phyloP scores from a whole-genome alignment of 2,329 filamentous ascomycete genomes.

The Magnaporthiopsis rhizophila region DNA sequence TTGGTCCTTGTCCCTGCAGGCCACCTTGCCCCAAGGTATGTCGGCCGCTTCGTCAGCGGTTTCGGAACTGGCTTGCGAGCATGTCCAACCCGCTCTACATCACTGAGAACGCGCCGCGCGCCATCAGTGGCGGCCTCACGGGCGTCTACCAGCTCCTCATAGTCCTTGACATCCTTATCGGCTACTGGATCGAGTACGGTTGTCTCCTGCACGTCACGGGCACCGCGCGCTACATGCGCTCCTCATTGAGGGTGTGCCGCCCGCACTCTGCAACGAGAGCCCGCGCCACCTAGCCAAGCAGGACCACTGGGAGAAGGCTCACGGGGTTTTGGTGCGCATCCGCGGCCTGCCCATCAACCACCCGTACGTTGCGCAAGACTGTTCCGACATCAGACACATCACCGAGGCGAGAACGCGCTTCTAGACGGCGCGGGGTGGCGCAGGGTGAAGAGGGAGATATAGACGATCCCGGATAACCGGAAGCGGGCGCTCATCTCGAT shows the following conservation, averaged over 20 bases:
- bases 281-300: slow-evolving; percentile 52
- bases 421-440: slow-evolving; percentile 16
- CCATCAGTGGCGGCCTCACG: slow-evolving; percentile 50
- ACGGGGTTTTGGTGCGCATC: slow-evolving; percentile 22
- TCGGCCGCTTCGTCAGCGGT: slow-evolving; percentile 40
- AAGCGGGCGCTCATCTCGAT: slow-evolving; percentile 40
- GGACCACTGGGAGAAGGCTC: slow-evolving; percentile 45
- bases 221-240: slow-evolving; percentile 45
- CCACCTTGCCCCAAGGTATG: slow-evolving; percentile 20
- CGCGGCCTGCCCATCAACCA: slow-evolving; percentile 26
- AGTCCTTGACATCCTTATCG: slow-evolving; percentile 40
- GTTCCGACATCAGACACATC: slow-evolving; percentile 21
- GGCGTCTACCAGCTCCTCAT: slow-evolving; percentile 54
- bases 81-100: slow-evolving; percentile 55
- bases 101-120: slow-evolving; percentile 50
- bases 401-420: slow-evolving; percentile 19
- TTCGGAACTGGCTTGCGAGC: slow-evolving; percentile 40
- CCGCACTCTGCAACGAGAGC: slow-evolving; percentile 49
- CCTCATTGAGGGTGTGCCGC: slow-evolving; percentile 47
- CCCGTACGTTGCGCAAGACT: slow-evolving; percentile 26
- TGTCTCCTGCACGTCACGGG: slow-evolving; percentile 32
- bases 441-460: slow-evolving; percentile 19
- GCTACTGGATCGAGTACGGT: slow-evolving; percentile 48
- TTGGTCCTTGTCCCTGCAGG: slow-evolving; percentile 9
- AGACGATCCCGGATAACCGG: slow-evolving; percentile 29